Base-by-base conservation (phyloP, 2,329 filamentous ascomycete species). In the Ophiostoma tasmaniense region DNA sequence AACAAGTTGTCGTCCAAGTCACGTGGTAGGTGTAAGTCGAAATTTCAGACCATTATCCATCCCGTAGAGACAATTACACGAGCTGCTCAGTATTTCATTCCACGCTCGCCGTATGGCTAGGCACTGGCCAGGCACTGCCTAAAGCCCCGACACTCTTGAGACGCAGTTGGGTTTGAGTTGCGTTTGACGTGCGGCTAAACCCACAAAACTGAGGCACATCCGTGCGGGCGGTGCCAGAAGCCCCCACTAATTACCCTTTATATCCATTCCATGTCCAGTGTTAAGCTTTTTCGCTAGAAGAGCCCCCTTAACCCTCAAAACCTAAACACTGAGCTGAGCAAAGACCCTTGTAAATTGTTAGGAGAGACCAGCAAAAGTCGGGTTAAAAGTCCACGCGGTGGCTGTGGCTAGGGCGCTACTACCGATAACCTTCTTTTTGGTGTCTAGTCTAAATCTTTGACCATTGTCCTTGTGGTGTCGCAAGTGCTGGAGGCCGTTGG, bases 241-340 rank as follows among this genome's bases (percentile, higher is more conserved):
- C 10, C 28, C 28, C 66, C 69, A 62, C 62, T 61, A 66, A 68
- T 66, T 37, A 8, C 64, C 50, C 52, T 22, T 37, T 37, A 5
- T 22, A n/a, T n/a, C 28, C 50, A 55, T 55, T 55, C 25, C 2
- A 17, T 11, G 33, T 25, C 62, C n/a, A 22, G 35, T 28, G 8
- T 25, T 68, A 68, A 70, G 69, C 61, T 68, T 68, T 68, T 14
- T 64, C 66, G 35, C 70, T 64, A 39, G 33, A 64, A 22, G 20
- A 62, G 30, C 59, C 59, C 59, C 30, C 61, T 55, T 55, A 55
- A 55, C 50, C n/a, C 13, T 7, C 50, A 11, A 67, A 68, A 71
- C 66, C 73, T 74, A 74, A 73, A 72, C 74, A 75, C 72, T 22
- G 50, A 76, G 75, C 74, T 61, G 55, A 30, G 50, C 22, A 10